phyloP scores from a whole-genome alignment of 352 stramenopile species.

The Globisporangium perplexum region DNA sequence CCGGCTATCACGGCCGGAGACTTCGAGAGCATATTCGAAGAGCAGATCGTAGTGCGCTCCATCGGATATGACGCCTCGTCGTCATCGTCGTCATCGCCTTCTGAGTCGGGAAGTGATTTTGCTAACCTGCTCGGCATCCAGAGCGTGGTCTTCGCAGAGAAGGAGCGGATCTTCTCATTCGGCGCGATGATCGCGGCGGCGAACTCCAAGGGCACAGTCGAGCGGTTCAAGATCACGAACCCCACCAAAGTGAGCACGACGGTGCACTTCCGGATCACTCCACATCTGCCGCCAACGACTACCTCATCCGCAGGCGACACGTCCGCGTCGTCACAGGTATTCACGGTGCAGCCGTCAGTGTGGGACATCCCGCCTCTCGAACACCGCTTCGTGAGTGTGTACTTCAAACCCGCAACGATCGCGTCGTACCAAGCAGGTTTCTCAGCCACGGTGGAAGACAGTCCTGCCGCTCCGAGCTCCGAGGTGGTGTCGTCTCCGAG shows the following conservation, averaged over 20 bases:
- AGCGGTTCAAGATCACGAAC: slow-evolving; percentile 95
- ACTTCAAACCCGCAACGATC: slow-evolving; percentile 91
- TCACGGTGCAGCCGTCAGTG: slow-evolving; percentile 86
- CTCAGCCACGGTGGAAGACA: slow-evolving; percentile 78
- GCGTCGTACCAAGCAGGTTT: slow-evolving; percentile 80
- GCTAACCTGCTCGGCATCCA: slow-evolving; percentile 28
- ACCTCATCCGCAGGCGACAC: not conserved
- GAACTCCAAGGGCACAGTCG: slow-evolving; percentile 71
- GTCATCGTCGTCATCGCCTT: not conserved
- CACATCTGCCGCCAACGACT: slow-evolving; percentile 1
- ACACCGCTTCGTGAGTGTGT: slow-evolving; percentile 91
- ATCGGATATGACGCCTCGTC: slow-evolving; percentile 35
- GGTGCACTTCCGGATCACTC: slow-evolving; percentile 77
- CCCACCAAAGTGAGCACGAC: slow-evolving; percentile 91
- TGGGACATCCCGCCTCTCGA: slow-evolving; percentile 94
- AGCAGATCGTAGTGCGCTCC: slow-evolving; percentile 89
- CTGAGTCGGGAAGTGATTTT: not conserved
- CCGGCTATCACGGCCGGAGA: slow-evolving; percentile 88
- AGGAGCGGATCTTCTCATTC: slow-evolving; percentile 86
- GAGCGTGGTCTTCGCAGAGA: slow-evolving; percentile 77
- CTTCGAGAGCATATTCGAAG: slow-evolving; percentile 92
- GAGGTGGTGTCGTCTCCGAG: not conserved
- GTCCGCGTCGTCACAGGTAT: slow-evolving; percentile 25
- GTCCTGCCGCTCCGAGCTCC: slow-evolving; percentile 14
- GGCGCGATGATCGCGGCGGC: slow-evolving; percentile 67